A percentile compares a stretch with the other conserved stretches of the same genome.
phyloP scores from a whole-genome alignment of 192 early-diverging fungal genomes.

The Linnemannia hyalina region DNA sequence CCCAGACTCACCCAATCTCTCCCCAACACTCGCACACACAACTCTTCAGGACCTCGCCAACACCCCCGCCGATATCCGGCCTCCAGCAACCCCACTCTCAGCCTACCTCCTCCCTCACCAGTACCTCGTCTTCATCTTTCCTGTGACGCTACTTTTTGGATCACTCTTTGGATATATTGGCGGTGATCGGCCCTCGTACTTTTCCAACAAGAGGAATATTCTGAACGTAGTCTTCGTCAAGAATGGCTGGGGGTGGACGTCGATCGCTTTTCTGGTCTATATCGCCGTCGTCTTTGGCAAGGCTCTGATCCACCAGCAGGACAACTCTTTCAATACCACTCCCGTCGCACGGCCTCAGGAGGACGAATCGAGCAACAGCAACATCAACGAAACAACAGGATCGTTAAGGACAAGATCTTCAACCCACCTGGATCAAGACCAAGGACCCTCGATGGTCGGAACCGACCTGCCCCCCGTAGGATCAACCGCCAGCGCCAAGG shows the following conservation, averaged over 20 bases:
- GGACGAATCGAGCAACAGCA: background rate
- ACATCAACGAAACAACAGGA: background rate
- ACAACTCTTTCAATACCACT: background rate
- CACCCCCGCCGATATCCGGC: background rate
- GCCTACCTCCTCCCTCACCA: slow-evolving; percentile 32
- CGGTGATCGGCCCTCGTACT: slow-evolving; percentile 48
- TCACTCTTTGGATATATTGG: slow-evolving; percentile 33
- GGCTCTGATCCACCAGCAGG: slow-evolving; percentile 25
- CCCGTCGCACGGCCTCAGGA: background rate
- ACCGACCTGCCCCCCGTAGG: slow-evolving; percentile 18
- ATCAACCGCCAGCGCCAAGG: background rate
- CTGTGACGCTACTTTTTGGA: slow-evolving; percentile 31
- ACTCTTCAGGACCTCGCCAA: slow-evolving; percentile 8
- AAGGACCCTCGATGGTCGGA: slow-evolving; percentile 10
- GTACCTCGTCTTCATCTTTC: slow-evolving; percentile 36
- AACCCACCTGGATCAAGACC: background rate
- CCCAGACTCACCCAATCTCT: slow-evolving; percentile 16
- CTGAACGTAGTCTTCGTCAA: slow-evolving; percentile 88
- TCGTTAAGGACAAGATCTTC: slow-evolving; percentile 2
- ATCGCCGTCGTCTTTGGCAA: slow-evolving; percentile 57
- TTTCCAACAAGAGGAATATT: slow-evolving; percentile 80
- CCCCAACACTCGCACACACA: slow-evolving; percentile 10
- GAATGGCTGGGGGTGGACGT: slow-evolving; percentile 91
- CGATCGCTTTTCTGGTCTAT: slow-evolving; percentile 68
- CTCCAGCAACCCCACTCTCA: background rate